Base-by-base conservation (phyloP, 2,329 filamentous ascomycete genomes). In the Seiridium cupressi region DNA sequence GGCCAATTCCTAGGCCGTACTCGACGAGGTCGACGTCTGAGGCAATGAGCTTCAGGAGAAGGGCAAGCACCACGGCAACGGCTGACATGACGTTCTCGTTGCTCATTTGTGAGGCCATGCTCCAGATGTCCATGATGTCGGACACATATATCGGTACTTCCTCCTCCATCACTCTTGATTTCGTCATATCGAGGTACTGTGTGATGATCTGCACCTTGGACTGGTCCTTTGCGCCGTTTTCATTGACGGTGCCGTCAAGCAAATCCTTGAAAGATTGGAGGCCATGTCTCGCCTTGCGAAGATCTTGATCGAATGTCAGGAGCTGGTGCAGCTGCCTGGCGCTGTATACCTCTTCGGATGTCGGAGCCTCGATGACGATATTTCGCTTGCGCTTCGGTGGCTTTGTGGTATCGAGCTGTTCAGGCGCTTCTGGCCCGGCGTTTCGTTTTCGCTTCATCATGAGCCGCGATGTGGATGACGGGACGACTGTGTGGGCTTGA, bases 111-210 rank as follows among this genome's bases (percentile, higher is more conserved):
- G 87, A 87, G 3, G 91, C 93, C 77, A 91, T 93, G 53, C 87
- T 88, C 94, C 94, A 98, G 61, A 88, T 92, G 68, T 96, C 90
- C 76, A 96, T 90, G 44, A 98, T 78, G 68, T 97, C 92, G 2
- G 84, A 78, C 36, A 98, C 84, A 66, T 89, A 92, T 32, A 88
- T 79, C 5, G 84, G 79, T 57, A 85, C 81, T 57, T 85, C 83
- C 44, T 87, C 85, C 46, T 77, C 81, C 59, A 79, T 77, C 59
- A 79, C 70, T 65, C 74, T 73, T 1, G 84, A 82, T 65, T 80
- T 81, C 58, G 82, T 76, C 6, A 79, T 75, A 51, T 86, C 80
- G 54, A 95, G 84, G 70, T 89, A 95, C 65, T 91, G 86, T 64
- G 81, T 81, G 38, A 94, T 77, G 57, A 94, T 88, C 70, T 76